Conservation (phyloP, 2,329 filamentous ascomycete species). For the Pyrenophora graminea region DNA sequence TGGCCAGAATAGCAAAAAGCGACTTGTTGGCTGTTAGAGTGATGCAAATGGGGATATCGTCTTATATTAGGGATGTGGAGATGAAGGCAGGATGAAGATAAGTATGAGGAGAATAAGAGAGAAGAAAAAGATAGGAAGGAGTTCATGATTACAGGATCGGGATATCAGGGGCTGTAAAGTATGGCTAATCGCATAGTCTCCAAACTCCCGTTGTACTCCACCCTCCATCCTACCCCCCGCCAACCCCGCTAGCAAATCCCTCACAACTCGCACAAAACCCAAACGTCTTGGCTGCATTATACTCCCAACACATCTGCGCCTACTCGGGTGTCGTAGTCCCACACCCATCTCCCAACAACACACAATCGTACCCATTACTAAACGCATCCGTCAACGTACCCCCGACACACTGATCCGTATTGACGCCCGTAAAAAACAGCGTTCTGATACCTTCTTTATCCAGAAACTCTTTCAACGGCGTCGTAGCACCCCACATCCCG, state of each 20-base stretch:
- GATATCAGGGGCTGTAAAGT: too few relatives aligned
- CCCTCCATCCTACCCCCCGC: background rate
- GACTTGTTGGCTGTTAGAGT: too few relatives aligned
- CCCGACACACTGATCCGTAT: conserved; percentile 51
- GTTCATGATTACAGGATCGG: too few relatives aligned
- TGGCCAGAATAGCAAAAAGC: too few relatives aligned
- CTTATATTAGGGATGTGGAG: too few relatives aligned
- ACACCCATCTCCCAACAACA: conserved; percentile 49
- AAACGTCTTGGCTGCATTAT: conserved; percentile 47
- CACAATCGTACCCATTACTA: conserved; percentile 50
- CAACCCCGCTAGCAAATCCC: conserved; percentile 34
- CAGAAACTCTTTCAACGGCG: conserved; percentile 45
- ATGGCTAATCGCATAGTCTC: too few relatives aligned
- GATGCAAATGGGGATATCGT: too few relatives aligned
- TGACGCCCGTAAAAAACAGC: conserved; percentile 49
- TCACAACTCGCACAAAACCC: conserved; percentile 47
- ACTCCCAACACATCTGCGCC: conserved; percentile 48
- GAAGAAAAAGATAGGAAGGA: too few relatives aligned
- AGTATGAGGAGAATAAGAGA: too few relatives aligned
- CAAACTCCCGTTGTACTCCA: too few relatives aligned
- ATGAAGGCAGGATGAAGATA: too few relatives aligned
- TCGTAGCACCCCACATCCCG: conserved; percentile 45
- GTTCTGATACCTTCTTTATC: conserved; percentile 47
- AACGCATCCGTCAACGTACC: conserved; percentile 50
- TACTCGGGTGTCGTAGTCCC: conserved; percentile 48